Evolutionary conservation across 2,329 filamentous ascomycete genomes (phyloP).

Genomic region (Botrytis squamosa): DNA sequence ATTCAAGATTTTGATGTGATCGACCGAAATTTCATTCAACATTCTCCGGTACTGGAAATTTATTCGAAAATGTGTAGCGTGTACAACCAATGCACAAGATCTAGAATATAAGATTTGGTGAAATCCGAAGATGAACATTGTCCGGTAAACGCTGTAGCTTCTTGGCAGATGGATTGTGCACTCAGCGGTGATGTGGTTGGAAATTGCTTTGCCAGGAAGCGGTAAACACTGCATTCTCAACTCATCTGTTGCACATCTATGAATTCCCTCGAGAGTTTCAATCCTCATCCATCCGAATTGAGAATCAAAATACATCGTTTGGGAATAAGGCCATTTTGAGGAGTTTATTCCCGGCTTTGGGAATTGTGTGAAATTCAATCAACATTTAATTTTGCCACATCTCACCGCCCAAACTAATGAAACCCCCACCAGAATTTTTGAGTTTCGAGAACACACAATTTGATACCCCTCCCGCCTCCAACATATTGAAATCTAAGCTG

Average conservation of each 20-base stretch:
- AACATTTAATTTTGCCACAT: not conserved
- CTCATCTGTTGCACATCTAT: not conserved
- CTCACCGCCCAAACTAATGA: conserved; percentile 8
- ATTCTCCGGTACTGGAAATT: not conserved
- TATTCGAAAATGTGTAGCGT: not conserved
- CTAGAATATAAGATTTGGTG: conserved; percentile 3
- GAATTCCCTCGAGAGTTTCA: too few species aligned
- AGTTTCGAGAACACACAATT: not conserved
- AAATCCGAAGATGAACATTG: not conserved
- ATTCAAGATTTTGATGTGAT: not conserved
- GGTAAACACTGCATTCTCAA: too few species aligned
- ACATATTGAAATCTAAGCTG: not conserved
- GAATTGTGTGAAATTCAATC: not conserved
- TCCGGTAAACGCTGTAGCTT: not conserved
- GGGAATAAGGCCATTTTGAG: not conserved
- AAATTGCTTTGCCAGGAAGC: not conserved
- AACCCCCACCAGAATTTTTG: conserved; percentile 1
- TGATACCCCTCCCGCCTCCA: not conserved
- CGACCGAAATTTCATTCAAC: not conserved
- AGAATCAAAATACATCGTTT: not conserved
- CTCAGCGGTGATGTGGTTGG: not conserved
- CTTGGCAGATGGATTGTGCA: conserved; percentile 2
- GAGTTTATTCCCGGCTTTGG: not conserved
- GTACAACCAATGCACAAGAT: conserved; percentile 5
- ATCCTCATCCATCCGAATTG: not conserved